Evolutionary conservation across 2,329 filamentous ascomycete genomes (phyloP), one percentile per base, ranked within the genome.

Genomic region (Thielaviopsis populi): DNA sequence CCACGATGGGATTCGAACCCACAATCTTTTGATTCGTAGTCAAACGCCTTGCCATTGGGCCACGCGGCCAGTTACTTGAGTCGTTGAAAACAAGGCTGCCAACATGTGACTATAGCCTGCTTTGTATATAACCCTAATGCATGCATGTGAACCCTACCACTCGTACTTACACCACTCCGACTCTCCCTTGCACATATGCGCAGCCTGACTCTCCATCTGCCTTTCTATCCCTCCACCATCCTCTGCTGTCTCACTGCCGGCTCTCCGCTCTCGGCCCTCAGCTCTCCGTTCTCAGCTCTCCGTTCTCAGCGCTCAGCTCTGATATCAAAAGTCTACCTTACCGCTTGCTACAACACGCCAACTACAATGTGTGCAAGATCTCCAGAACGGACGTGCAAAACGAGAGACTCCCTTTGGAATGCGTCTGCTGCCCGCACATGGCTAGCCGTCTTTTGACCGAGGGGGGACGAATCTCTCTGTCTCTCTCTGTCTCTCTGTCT

Each of bases 11-110:
- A 63, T 63, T 65, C 64, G 53, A 65, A 65, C 64, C 50, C 64
- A 63, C 64, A 62, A 65, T 65, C 60, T 65, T 63, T 63, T 60
- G 60, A 65, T 65, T 65, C 64, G 60, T 65, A 65, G 64, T 63
- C 60, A 62, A 63, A 63, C 60, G 60, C 64, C 60, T 65, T 65
- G 60, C 64, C 60, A 63, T 65, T 63, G 60, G 64, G 64, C 60
- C 64, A 65, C 43, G 64, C 60, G 53, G 61, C 64, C 60, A 37
- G 42, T 62, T 62, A 1, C 37, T 22, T 1, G 42, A 11, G 10
- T 53, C 42, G 17, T n/a, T 43, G 40, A 33, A 43, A 63, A 30
- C 15, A n/a, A 1, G n/a, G 15, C 3, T 4, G 15, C n/a, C 8
- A 37, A 37, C 33, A 37, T 46, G 42, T 46, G 2, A 15, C 42